Evolutionary conservation across 805 yeast species (phyloP).

Genomic region (Hanseniaspora pseudoguilliermondii): DNA sequence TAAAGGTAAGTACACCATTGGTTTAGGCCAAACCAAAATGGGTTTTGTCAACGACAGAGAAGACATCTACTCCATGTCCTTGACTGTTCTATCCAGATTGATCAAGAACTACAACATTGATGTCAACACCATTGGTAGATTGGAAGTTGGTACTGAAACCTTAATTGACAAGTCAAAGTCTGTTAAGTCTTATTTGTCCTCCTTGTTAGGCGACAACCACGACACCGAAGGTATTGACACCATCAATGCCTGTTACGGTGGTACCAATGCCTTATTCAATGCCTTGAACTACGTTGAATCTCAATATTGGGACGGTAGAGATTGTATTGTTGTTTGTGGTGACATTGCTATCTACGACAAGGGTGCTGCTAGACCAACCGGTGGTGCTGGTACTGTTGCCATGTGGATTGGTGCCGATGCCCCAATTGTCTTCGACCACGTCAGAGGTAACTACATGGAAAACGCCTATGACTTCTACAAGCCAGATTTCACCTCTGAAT

Average conservation of each 20-base stretch:
- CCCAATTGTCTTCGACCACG: conserved; percentile 80
- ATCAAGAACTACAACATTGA: conserved; percentile 74
- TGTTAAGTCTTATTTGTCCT: conserved; percentile 90
- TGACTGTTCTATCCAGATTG: conserved; percentile 73
- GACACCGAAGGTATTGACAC: conserved; percentile 96
- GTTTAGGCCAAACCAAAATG: conserved; percentile 97
- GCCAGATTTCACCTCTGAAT: conserved; percentile 92
- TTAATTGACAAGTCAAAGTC: conserved; percentile 92
- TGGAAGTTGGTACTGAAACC: conserved; percentile 98
- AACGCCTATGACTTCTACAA: conserved; percentile 97
- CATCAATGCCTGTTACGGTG: conserved; percentile 96
- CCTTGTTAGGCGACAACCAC: conserved; percentile 72
- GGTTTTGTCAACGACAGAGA: conserved; percentile 94
- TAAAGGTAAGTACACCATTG: conserved; percentile 93
- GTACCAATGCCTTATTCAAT: conserved; percentile 88
- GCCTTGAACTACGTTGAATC: conserved; percentile 94
- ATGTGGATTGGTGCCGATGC: conserved; percentile 94
- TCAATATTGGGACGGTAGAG: conserved; percentile 94
- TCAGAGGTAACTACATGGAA: conserved; percentile 88
- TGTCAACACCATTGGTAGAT: conserved; percentile 69
- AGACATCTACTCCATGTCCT: conserved; percentile 86
- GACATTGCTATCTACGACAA: conserved; percentile 94
- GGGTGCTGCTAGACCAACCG: conserved; percentile 98
- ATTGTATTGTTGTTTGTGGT: conserved; percentile 92
- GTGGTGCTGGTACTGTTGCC: conserved; percentile 97